Percentiles rank a stretch among this genome's conserved stretches.
phyloP scores from a whole-genome alignment of 2,329 filamentous ascomycete species.

The Xylariaceae sp. region DNA sequence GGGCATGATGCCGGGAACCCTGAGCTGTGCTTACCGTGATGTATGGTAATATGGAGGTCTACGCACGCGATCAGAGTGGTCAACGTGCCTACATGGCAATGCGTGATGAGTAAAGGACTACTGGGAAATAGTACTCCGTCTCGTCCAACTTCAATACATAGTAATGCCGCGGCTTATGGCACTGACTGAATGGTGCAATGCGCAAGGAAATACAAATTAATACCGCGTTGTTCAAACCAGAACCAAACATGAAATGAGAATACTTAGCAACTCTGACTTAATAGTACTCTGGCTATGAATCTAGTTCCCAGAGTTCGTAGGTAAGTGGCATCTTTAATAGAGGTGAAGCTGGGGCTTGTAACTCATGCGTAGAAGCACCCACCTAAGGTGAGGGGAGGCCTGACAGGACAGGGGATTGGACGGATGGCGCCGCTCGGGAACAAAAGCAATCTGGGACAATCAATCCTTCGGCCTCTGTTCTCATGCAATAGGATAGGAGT shows the following conservation, averaged over 20 bases:
- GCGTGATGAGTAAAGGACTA: conserved; percentile 6
- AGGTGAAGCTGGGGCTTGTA: neutral
- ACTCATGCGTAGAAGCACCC: neutral
- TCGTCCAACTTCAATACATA: neutral
- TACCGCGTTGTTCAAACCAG: neutral
- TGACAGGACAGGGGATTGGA: neutral
- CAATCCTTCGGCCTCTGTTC: neutral
- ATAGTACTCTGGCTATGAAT: neutral
- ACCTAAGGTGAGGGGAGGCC: neutral
- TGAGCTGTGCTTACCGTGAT: neutral
- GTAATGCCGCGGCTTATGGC: neutral
- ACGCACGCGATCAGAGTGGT: neutral
- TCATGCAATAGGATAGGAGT: neutral
- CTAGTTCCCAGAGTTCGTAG: neutral
- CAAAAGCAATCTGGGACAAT: neutral
- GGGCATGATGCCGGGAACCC: neutral
- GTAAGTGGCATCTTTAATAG: neutral
- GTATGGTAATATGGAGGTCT: neutral
- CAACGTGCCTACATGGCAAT: neutral
- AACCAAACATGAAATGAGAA: neutral
- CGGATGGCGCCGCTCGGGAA: neutral
- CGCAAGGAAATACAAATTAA: neutral
- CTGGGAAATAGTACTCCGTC: conserved; percentile 6
- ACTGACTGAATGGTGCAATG: no score
- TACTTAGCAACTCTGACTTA: neutral